Conservation (phyloP, 2,329 filamentous ascomycete genomes). For the Arthrocladium fulminans region DNA sequence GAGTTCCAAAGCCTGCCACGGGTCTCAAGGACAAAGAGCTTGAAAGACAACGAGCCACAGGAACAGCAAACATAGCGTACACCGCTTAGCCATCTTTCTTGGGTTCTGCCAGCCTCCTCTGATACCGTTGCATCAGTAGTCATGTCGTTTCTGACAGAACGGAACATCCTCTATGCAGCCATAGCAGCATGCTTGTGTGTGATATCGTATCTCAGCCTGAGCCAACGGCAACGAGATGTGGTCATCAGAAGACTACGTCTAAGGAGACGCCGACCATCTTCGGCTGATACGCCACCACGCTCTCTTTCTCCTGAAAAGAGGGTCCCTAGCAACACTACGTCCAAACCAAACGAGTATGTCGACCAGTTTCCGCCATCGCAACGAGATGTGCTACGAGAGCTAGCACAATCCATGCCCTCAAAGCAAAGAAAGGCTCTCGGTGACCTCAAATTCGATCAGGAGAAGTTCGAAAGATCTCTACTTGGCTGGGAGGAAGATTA, state of each 20-base stretch:
- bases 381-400: constrained; percentile 36
- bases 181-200: constrained; percentile 6
- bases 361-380: constrained; percentile 46
- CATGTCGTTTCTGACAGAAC: not conserved
- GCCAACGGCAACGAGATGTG: constrained; percentile 29
- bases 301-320: constrained; percentile 45
- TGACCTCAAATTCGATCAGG: constrained; percentile 24
- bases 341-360: constrained; percentile 32
- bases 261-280: constrained; percentile 36
- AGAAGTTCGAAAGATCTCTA: constrained; percentile 27
- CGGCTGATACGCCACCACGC: constrained; percentile 44
- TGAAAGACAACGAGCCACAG: not conserved
- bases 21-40: not conserved
- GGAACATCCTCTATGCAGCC: not conserved
- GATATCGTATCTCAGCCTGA: constrained; percentile 25
- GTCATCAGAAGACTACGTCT: constrained; percentile 33
- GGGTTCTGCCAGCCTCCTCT: not conserved
- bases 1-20: not conserved
- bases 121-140: not conserved
- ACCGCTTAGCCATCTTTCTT: not conserved
- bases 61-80: not conserved
- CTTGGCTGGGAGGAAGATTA: constrained; percentile 38
- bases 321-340: constrained; percentile 24
- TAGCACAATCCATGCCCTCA: constrained; percentile 20
- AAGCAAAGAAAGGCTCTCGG: constrained; percentile 16